These are phyloP conservation scores for Cyclocybe cylindracea DNA, from an alignment of 768 basidiomycete species.

Conservation along the genomic window DNA sequence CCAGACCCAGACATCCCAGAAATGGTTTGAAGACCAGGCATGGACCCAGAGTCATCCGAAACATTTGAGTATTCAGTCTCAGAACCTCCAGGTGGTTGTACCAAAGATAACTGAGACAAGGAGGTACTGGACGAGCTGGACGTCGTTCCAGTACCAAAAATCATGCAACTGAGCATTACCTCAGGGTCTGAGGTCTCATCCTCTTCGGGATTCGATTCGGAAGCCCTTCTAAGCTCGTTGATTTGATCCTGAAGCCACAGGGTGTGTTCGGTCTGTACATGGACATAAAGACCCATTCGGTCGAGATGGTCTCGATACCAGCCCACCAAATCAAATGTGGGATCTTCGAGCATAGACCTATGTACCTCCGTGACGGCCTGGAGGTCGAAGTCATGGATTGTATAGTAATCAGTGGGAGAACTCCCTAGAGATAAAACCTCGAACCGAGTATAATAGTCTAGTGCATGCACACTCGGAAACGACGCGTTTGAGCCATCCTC, in stretches of 20 bases:
- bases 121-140: too few relatives aligned
- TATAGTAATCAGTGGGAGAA: background rate
- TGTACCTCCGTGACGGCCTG: background rate
- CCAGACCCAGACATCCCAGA: too few relatives aligned
- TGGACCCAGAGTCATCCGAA: background rate
- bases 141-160: too few relatives aligned
- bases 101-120: too few relatives aligned
- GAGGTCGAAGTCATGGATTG: background rate
- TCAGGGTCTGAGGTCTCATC: too few relatives aligned
- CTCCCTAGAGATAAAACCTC: background rate
- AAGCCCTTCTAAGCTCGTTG: too few relatives aligned
- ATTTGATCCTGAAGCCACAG: too few relatives aligned
- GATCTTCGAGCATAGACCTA: background rate
- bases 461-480: background rate
- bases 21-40: background rate
- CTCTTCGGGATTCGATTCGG: too few relatives aligned
- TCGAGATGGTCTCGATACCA: slow-evolving; percentile 1
- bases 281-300: background rate
- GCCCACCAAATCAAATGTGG: background rate
- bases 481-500: background rate
- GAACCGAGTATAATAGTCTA: background rate
- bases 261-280: too few relatives aligned
- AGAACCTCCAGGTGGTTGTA: background rate
- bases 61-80: background rate
- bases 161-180: too few relatives aligned